Evolutionary conservation across 306 rosid species (phyloP).

Genomic region (Macrotyloma uniflorum): DNA sequence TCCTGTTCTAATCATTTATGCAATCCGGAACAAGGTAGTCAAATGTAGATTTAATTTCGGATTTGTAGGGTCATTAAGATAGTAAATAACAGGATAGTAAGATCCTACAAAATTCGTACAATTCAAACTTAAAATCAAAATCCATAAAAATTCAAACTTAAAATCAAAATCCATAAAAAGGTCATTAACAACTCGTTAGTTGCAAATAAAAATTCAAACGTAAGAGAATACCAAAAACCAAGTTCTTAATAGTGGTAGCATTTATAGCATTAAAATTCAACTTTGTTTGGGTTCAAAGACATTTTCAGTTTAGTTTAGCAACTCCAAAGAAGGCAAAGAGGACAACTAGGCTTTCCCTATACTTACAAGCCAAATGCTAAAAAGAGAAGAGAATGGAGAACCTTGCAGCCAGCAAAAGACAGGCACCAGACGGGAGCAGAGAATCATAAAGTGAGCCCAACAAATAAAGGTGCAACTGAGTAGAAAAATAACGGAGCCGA

Average conservation of each 20-base stretch:
- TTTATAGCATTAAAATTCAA: background rate
- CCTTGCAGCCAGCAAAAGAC: background rate
- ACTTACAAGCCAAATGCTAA: background rate
- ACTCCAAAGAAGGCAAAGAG: background rate
- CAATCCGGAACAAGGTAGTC: background rate
- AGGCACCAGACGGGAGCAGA: background rate
- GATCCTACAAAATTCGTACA: background rate
- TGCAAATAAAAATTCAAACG: background rate
- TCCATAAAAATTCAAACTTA: background rate
- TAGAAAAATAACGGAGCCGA: no score
- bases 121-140: background rate
- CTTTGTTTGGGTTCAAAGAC: background rate
- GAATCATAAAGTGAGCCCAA: background rate
- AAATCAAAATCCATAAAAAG: background rate
- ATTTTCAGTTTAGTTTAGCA: background rate
- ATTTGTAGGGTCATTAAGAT: background rate
- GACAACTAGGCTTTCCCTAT: background rate
- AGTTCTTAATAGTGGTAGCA: background rate
- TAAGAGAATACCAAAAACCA: background rate
- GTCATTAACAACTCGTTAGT: background rate
- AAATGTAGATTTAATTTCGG: background rate
- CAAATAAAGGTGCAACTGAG: background rate
- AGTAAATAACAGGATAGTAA: background rate
- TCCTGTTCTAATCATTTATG: background rate
- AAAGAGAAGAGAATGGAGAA: background rate